Conservation (phyloP, 2,329 filamentous ascomycete genomes). For the Macrophomina phaseolina region DNA sequence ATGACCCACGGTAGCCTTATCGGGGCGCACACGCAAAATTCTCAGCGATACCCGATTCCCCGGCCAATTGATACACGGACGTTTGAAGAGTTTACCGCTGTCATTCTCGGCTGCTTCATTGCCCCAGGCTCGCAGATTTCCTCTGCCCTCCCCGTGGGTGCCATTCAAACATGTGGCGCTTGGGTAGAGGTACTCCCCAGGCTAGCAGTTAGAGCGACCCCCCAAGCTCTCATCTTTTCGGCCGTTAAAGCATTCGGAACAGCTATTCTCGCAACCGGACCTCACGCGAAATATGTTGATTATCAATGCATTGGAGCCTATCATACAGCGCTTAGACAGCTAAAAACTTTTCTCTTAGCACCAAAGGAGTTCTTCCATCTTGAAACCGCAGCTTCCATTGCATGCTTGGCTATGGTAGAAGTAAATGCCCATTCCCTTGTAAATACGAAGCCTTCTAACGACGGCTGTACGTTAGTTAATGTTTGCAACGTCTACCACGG, state of each 20-base stretch:
- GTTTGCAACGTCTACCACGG: slow-evolving; percentile 37
- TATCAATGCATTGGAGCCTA: slow-evolving; percentile 40
- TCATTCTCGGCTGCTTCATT: slow-evolving; percentile 26
- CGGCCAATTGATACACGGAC: neutral
- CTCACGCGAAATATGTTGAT: slow-evolving; percentile 31
- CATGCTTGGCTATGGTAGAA: slow-evolving; percentile 44
- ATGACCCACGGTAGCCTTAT: neutral
- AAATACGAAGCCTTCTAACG: neutral
- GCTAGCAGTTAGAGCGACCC: slow-evolving; percentile 32
- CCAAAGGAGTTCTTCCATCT: slow-evolving; percentile 29
- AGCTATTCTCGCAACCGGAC: slow-evolving; percentile 36
- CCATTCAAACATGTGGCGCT: slow-evolving; percentile 43
- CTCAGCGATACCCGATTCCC: neutral
- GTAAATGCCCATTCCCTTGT: slow-evolving; percentile 28
- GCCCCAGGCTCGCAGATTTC: slow-evolving; percentile 28
- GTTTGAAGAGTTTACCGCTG: slow-evolving; percentile 16
- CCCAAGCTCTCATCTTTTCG: slow-evolving; percentile 35
- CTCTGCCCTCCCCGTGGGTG: slow-evolving; percentile 32
- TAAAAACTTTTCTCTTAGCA: slow-evolving; percentile 30
- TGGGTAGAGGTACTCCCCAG: slow-evolving; percentile 49
- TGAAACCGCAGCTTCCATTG: slow-evolving; percentile 41
- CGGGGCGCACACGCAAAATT: neutral
- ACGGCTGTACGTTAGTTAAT: slow-evolving; percentile 38
- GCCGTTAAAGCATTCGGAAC: slow-evolving; percentile 44
- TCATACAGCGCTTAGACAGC: slow-evolving; percentile 36